phyloP scores from a whole-genome alignment of 2,329 filamentous ascomycete genomes.

The Zopfia rhizophila region DNA sequence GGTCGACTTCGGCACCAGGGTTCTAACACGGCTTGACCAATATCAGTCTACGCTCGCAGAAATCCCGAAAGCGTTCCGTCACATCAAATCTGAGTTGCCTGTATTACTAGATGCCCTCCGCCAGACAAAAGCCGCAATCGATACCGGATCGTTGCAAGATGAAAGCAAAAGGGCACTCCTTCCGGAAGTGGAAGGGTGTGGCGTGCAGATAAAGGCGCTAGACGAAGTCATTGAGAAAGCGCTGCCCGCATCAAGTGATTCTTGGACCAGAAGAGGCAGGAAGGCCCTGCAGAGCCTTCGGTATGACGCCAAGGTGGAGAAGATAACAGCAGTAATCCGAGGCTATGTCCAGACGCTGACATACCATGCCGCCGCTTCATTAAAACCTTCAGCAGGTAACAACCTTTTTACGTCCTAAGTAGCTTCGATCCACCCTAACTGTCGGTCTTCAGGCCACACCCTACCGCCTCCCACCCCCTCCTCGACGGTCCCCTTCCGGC shows the following conservation, averaged over 20 bases:
- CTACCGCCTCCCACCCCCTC: conserved; percentile 7
- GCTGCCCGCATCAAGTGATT: conserved; percentile 15
- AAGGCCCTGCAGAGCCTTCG: conserved; percentile 22
- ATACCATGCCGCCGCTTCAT: conserved; percentile 7
- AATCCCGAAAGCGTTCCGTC: conserved; percentile 18
- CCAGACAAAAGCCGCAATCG: conserved; percentile 10
- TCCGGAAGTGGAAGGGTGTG: conserved; percentile 22
- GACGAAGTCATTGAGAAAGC: conserved; percentile 20
- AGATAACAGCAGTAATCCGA: conserved; percentile 13
- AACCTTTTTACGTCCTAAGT: too few species aligned
- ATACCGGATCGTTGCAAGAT: conserved; percentile 12
- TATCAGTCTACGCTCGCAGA: conserved; percentile 14
- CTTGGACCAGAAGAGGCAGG: conserved; percentile 12
- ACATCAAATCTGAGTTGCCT: conserved; percentile 21
- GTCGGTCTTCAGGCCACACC: too few species aligned
- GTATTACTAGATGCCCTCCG: conserved; percentile 16
- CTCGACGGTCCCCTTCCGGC: conserved; percentile 13
- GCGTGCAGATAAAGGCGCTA: conserved; percentile 20
- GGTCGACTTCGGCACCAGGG: conserved; percentile 17
- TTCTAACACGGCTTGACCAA: conserved; percentile 23
- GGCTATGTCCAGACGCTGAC: conserved; percentile 15
- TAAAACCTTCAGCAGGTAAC: not conserved
- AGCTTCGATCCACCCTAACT: not conserved
- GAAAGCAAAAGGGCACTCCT: conserved; percentile 13
- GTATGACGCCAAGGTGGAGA: conserved; percentile 25